These are phyloP conservation scores for Ophiocordyceps camponoti-rufipedis DNA, from an alignment of 2,329 filamentous ascomycete genomes.

Conservation along the genomic window DNA sequence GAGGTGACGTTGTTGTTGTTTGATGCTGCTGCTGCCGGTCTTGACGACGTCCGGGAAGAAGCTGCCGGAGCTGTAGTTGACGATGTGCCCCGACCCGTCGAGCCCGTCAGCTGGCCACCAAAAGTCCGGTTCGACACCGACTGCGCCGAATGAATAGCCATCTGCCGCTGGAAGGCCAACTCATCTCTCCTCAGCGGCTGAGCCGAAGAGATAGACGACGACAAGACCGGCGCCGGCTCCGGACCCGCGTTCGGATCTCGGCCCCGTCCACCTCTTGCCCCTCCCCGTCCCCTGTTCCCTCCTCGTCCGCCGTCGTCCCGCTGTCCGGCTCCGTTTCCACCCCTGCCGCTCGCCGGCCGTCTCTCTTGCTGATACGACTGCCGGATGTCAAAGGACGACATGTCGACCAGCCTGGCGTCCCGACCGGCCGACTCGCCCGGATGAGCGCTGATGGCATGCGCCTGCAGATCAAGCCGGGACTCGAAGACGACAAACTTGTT, in stretches of 20 bases:
- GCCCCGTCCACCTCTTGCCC: conserved; percentile 33
- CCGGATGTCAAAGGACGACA: conserved; percentile 70
- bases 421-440: conserved; percentile 70
- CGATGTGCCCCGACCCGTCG: conserved; percentile 6
- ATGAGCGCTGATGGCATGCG: conserved; percentile 74
- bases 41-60: neutral
- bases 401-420: conserved; percentile 71
- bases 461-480: conserved; percentile 86
- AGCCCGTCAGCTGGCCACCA: conserved; percentile 55
- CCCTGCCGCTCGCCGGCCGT: conserved; percentile 19
- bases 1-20: neutral
- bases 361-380: conserved; percentile 48
- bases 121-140: conserved; percentile 66
- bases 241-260: conserved; percentile 63
- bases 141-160: conserved; percentile 79
- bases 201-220: conserved; percentile 32
- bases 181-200: conserved; percentile 74
- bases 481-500: conserved; percentile 98
- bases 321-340: conserved; percentile 9
- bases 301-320: conserved; percentile 19
- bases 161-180: conserved; percentile 76
- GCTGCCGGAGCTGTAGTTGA: neutral
- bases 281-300: conserved; percentile 14
- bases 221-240: neutral
- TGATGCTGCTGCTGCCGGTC: neutral